phyloP scores from a whole-genome alignment of 2,329 filamentous ascomycete species.

The Tetracladium maxilliforme region DNA sequence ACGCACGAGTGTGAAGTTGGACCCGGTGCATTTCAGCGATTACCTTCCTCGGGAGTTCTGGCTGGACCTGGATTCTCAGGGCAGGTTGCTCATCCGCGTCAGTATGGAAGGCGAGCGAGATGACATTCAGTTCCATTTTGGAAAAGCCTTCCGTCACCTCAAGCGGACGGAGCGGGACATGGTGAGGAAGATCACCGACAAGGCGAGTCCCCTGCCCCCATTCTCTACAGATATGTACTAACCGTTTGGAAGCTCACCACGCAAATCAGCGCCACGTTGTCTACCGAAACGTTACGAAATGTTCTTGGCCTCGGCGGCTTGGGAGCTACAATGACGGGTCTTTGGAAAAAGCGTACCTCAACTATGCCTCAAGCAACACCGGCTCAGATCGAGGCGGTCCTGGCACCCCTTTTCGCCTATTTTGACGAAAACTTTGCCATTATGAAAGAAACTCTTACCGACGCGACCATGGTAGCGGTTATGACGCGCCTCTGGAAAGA shows the following conservation, averaged over 20 bases:
- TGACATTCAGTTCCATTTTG: constrained; percentile 97
- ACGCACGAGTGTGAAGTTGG: constrained; percentile 92
- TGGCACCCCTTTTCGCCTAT: constrained; percentile 79
- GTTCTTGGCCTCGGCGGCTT: constrained; percentile 58
- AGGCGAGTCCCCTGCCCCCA: constrained; percentile 39
- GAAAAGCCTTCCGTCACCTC: constrained; percentile 86
- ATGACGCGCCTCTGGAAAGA: constrained; percentile 99
- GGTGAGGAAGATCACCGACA: constrained; percentile 95
- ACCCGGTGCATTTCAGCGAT: constrained; percentile 92
- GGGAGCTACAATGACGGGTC: constrained; percentile 58
- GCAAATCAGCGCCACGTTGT: constrained; percentile 84
- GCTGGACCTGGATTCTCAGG: constrained; percentile 94
- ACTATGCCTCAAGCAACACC: constrained; percentile 44
- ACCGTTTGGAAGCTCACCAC: constrained; percentile 52
- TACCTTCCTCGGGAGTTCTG: constrained; percentile 94
- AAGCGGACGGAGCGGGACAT: constrained; percentile 96
- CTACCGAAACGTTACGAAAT: constrained; percentile 61
- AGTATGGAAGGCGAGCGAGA: constrained; percentile 98
- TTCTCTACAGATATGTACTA: constrained; percentile 1
- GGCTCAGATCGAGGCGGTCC: constrained; percentile 62
- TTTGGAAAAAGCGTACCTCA: constrained; percentile 47
- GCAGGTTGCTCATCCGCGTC: constrained; percentile 73
- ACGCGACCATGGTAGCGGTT: constrained; percentile 93
- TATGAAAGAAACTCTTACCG: constrained; percentile 92
- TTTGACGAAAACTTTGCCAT: constrained; percentile 99